phyloP scores from a whole-genome alignment of 768 basidiomycete species.

The Leccinum imitatum region DNA sequence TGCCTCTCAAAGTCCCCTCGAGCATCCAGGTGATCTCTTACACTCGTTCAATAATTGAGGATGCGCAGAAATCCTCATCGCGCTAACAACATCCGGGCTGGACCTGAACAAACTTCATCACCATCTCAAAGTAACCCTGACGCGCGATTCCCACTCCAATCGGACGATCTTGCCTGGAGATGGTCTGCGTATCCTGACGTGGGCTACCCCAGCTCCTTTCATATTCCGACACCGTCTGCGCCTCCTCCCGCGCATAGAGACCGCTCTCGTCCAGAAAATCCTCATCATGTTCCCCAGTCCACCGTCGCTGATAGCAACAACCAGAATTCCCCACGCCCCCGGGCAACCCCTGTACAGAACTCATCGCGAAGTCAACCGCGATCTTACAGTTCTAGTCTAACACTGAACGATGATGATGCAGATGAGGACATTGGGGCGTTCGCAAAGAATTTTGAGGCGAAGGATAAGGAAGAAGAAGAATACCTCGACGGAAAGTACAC shows the following conservation, averaged over 20 bases:
- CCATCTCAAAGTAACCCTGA: background rate
- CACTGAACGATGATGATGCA: slow-evolving; percentile 30
- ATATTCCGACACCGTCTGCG: slow-evolving; percentile 2
- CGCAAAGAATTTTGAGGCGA: slow-evolving; percentile 14
- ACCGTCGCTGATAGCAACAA: slow-evolving; percentile 2
- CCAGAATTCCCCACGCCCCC: slow-evolving; percentile 12
- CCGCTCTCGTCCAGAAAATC: background rate
- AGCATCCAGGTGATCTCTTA: slow-evolving; percentile 20
- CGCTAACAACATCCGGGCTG: slow-evolving; percentile 19
- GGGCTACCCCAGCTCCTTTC: slow-evolving; percentile 10
- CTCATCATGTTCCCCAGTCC: background rate
- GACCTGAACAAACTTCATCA: slow-evolving; percentile 16
- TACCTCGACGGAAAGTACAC: slow-evolving; percentile 43
- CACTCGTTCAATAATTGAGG: slow-evolving; percentile 10
- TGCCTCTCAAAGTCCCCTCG: slow-evolving; percentile 1
- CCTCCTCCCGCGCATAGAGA: slow-evolving; percentile 9
- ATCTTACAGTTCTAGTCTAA: slow-evolving; percentile 40
- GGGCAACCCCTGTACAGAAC: slow-evolving; percentile 17
- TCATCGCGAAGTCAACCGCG: slow-evolving; percentile 20
- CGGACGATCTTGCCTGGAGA: background rate
- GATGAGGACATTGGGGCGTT: slow-evolving; percentile 22
- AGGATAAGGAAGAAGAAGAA: slow-evolving; percentile 13
- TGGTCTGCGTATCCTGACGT: slow-evolving; percentile 6
- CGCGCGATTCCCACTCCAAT: background rate
- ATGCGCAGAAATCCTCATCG: slow-evolving; percentile 20